phyloP scores from a whole-genome alignment of 352 stramenopile genomes.

The Blastocystis sp. region DNA sequence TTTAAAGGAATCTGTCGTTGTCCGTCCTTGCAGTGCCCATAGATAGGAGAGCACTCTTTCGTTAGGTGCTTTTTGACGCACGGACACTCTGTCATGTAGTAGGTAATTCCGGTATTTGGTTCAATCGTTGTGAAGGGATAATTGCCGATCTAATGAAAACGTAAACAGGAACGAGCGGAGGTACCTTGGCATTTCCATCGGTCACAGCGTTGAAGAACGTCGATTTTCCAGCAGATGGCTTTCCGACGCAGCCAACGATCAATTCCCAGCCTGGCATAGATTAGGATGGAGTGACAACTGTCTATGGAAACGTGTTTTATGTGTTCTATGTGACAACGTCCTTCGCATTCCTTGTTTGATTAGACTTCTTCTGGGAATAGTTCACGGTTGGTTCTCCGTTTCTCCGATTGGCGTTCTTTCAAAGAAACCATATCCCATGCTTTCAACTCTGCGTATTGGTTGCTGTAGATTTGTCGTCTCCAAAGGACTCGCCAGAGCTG shows the following conservation, averaged over 20 bases:
- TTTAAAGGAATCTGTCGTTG: conserved; percentile 65
- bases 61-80: conserved; percentile 1
- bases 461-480: conserved; percentile 9
- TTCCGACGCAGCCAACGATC: conserved; percentile 75
- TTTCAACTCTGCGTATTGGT: conserved; percentile 38
- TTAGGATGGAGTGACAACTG: background rate
- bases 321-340: background rate
- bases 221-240: conserved; percentile 74
- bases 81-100: conserved; percentile 74
- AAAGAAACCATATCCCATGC: conserved; percentile 11
- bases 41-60: conserved; percentile 34
- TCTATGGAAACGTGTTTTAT: background rate
- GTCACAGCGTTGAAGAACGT: conserved; percentile 79
- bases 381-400: background rate
- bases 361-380: background rate
- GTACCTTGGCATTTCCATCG: conserved; percentile 69
- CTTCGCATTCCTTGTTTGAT: background rate
- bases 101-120: conserved; percentile 75
- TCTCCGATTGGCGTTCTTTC: conserved; percentile 19
- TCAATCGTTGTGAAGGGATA: conserved; percentile 79
- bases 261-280: conserved; percentile 63
- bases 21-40: conserved; percentile 51
- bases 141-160: conserved; percentile 66
- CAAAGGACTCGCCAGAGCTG: background rate
- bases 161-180: background rate